Conservation (phyloP, 164 flowering plant species). For the Malania oleifera region DNA sequence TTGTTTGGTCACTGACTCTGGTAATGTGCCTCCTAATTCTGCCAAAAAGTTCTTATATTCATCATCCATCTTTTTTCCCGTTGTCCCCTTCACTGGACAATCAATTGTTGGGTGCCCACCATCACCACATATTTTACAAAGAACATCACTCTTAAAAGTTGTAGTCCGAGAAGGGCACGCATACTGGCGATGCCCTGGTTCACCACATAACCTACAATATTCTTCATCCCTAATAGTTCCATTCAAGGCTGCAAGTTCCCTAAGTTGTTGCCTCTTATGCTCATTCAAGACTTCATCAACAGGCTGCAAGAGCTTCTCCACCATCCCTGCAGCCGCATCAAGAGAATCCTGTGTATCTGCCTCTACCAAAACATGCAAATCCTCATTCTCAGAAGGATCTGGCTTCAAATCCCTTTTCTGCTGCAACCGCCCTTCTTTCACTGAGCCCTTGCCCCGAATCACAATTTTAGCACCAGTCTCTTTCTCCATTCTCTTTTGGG, state of each 20-base stretch:
- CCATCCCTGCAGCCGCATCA: constrained; percentile 94
- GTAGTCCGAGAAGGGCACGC: constrained; percentile 82
- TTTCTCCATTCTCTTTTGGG: constrained; percentile 94
- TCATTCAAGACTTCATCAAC: constrained; percentile 93
- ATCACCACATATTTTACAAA: constrained; percentile 89
- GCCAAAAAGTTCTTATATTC: constrained; percentile 93
- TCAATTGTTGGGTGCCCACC: constrained; percentile 98
- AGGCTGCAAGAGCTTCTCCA: constrained; percentile 90
- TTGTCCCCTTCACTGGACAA: constrained; percentile 84
- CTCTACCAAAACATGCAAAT: constrained; percentile 91
- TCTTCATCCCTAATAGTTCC: constrained; percentile 96
- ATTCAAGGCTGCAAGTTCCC: constrained; percentile 90
- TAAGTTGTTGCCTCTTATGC: constrained; percentile 91
- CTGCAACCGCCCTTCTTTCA: constrained; percentile 86
- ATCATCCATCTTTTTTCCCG: constrained; percentile 96
- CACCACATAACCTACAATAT: constrained; percentile 89
- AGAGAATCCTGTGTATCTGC: constrained; percentile 88
- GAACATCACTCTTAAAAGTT: constrained; percentile 89
- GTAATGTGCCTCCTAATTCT: constrained; percentile 79
- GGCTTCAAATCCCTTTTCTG: constrained; percentile 83
- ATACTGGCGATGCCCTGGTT: constrained; percentile 88
- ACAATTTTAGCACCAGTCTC: constrained; percentile 96
- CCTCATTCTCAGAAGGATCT: constrained; percentile 87
- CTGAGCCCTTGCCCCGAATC: constrained; percentile 86
- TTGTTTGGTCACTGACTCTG: constrained; percentile 59